Evolutionary conservation across 2,329 filamentous ascomycete genomes (phyloP).

Genomic region (Aureobasidium uvarum): DNA sequence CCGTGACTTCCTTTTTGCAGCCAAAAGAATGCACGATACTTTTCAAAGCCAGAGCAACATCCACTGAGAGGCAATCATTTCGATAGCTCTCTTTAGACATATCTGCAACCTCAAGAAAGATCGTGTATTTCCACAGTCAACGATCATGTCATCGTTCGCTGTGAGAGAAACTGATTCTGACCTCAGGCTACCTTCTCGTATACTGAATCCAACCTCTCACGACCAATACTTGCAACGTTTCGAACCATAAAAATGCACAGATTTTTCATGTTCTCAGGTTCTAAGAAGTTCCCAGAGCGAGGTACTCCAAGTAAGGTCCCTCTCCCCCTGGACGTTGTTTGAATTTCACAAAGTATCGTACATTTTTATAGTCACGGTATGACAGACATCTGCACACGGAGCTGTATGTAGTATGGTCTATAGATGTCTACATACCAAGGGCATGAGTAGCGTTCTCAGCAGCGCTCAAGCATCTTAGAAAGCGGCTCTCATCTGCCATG

Average conservation of each 20-base stretch:
- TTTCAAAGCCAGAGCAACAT: neutral
- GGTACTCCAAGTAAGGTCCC: neutral
- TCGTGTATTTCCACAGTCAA: neutral
- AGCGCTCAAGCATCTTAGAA: neutral
- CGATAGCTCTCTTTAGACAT: neutral
- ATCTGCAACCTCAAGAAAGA: neutral
- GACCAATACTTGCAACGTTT: neutral
- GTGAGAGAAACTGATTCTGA: neutral
- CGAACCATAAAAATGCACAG: neutral
- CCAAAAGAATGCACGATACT: neutral
- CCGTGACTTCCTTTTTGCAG: neutral
- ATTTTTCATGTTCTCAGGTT: neutral
- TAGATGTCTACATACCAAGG: neutral
- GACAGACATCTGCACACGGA: neutral
- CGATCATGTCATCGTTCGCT: too few species aligned
- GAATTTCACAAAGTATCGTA: neutral
- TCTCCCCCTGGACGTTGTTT: neutral
- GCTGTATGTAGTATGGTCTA: neutral
- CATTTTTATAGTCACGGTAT: neutral
- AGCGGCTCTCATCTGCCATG: neutral
- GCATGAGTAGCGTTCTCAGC: neutral
- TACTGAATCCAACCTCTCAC: neutral
- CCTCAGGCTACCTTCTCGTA: neutral
- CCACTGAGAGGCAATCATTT: neutral
- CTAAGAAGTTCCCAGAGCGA: neutral